Conservation (phyloP, 192 early-diverging fungal genomes). For the Mortierella antarctica region DNA sequence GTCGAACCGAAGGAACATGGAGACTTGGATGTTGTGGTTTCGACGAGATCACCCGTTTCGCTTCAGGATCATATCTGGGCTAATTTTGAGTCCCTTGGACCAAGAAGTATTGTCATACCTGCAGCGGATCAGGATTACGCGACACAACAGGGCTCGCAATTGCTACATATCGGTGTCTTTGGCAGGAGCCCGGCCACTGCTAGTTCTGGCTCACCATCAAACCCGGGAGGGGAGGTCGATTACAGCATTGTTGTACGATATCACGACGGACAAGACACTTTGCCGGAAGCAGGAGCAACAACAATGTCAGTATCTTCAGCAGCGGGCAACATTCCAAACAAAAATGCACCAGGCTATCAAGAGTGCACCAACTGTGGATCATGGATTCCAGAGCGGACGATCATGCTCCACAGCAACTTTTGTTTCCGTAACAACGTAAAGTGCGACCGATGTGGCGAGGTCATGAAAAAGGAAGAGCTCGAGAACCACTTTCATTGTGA, state of each 20-base stretch:
- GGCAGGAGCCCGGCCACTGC: conserved; percentile 24
- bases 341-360: conserved; percentile 28
- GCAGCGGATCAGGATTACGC: conserved; percentile 47
- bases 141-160: conserved; percentile 27
- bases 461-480: conserved; percentile 78
- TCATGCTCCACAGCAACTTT: conserved; percentile 78
- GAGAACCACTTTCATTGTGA: conserved; percentile 88
- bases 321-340: conserved; percentile 21
- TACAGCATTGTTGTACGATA: conserved; percentile 28
- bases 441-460: conserved; percentile 70
- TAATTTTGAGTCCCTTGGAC: conserved; percentile 46
- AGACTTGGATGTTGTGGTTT: conserved; percentile 58
- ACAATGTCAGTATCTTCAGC: not conserved
- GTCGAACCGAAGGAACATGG: conserved; percentile 32
- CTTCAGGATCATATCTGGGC: conserved; percentile 60
- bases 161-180: conserved; percentile 56
- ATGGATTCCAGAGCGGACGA: conserved; percentile 67
- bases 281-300: not conserved
- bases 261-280: conserved; percentile 21
- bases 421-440: conserved; percentile 84
- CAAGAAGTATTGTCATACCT: conserved; percentile 44
- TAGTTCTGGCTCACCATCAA: conserved; percentile 12
- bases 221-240: not conserved
- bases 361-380: conserved; percentile 81
- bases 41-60: conserved; percentile 38